Base-by-base conservation (phyloP, 148 eudicot species). In the Vaccinium darrowii region DNA sequence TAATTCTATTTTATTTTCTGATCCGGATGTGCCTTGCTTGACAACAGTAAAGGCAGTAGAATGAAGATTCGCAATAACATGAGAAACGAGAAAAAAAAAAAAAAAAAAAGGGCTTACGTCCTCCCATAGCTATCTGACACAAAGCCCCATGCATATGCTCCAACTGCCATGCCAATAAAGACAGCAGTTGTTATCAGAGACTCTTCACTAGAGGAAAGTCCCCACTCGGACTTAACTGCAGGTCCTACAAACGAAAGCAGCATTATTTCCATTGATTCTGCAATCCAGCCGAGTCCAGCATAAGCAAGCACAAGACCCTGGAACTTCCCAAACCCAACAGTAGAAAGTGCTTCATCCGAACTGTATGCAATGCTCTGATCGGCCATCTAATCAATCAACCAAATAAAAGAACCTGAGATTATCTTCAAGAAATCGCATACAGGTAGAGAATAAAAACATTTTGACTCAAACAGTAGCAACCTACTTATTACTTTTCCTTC, bases 281-380 rank as follows among this genome's bases (percentile, higher is more conserved):
- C 84, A 81, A 87, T 39, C 92, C 90, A 90, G 63, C 92, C 92
- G 13, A 84, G 67, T 51, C 92, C 92, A 36, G 92, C 90, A 86
- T 87, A 88, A 67, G 81, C 81, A 9, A 90, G 76, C 8, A 86
- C 88, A 52, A 90, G 36, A n/a, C 76, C 79, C 81, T 88, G 92
- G 82, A 83, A 88, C 9, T 57, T 88, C 60, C 92, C 90, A 76
- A 88, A 90, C 50, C 88, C 90, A 7, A 88, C 36, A 23, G 85
- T 11, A 7, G 88, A 89, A 77, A 89, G 79, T 25, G 88, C 88
- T 69, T 87, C 87, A 52, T 87, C 90, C 57, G 60, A 52, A 19
- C 87, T 86, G 84, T 76, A 89, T 36, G 25, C 77, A 71, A 1
- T 12, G 39, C 54, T 76, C 36, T 63, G 71, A 58, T 57, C 83